Percentiles rank a stretch among this genome's conserved stretches.
Conservation (phyloP, 805 yeast genomes). For the Yamadazyma scolyti region DNA sequence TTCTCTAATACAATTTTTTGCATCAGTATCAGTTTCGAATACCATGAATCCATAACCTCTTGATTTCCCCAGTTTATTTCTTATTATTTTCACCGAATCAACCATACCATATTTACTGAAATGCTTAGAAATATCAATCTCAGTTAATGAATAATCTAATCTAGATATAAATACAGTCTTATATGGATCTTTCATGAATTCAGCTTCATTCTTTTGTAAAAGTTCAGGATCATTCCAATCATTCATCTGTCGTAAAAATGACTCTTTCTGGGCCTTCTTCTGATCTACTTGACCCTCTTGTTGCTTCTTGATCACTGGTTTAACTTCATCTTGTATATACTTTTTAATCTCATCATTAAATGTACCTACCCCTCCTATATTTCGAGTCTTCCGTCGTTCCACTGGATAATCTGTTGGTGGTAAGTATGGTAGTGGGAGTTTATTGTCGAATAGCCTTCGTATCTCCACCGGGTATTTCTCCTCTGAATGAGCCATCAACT, state of each 20-base stretch:
- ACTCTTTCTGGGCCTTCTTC: constrained; percentile 11
- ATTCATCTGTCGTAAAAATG: constrained; percentile 20
- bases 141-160: constrained; percentile 59
- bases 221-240: constrained; percentile 33
- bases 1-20: constrained; percentile 57
- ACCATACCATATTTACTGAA: constrained; percentile 69
- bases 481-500: constrained; percentile 6
- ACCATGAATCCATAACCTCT: constrained; percentile 84
- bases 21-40: constrained; percentile 57
- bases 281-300: constrained; percentile 8
- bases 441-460: constrained; percentile 53
- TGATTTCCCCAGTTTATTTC: constrained; percentile 45
- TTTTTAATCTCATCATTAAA: neutral
- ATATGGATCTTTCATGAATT: constrained; percentile 56
- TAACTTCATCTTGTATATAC: constrained; percentile 2
- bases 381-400: constrained; percentile 47
- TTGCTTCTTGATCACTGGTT: constrained; percentile 1
- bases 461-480: constrained; percentile 38
- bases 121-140: constrained; percentile 60
- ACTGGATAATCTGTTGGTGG: constrained; percentile 49
- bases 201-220: constrained; percentile 25
- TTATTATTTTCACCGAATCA: constrained; percentile 44
- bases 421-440: constrained; percentile 50
- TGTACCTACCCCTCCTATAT: constrained; percentile 7
- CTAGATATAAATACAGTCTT: constrained; percentile 77